Evolutionary conservation across 306 rosid genomes (phyloP), one percentile per base, ranked within the genome.

Genomic region (Vigna angularis): DNA sequence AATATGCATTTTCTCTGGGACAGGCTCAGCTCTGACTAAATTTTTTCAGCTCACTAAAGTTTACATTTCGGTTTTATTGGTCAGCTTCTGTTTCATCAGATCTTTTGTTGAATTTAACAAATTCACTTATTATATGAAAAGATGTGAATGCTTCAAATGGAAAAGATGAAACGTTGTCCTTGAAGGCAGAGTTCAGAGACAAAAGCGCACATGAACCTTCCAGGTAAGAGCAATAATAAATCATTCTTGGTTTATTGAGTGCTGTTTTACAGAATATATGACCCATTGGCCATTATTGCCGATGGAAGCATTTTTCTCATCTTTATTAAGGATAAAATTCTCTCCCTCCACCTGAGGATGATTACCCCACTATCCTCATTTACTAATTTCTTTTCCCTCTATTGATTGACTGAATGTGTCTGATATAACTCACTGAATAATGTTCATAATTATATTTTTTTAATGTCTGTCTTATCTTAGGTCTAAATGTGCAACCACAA

Each of bases 201-300:
- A 73, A 80, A 72, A 83, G 70, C 81, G 50, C 71, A 45, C 71
- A 68, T 51, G 88, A 87, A 72, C 50, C 83, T 81, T 79, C 89
- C 81, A 64, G 69, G 97, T 93, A 76, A 87, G 96, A 68, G 56
- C 45, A 66, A 11, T 56, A 57, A 63, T 66, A 36, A 36, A 30
- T 20, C 53, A 51, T 67, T 73, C 76, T 77, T 58, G 40, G 70
- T 70, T 78, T 36, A 82, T 68, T 61, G 20, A 18, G 26, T 75
- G 52, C 34, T 58, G 68, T 66, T 66, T 71, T 77, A 52, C 50
- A 53, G 28, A 67, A 71, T 76, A 2, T 20, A 40, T 42, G 73
- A 30, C 45, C 36, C 2, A 28, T 61, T 66, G 56, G 16, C 66
- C 51, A 15, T 63, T 55, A 18, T 63, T 75, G 34, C 66, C 64